Percentiles rank a stretch among this genome's conserved stretches.
Conservation (phyloP, 768 basidiomycete genomes). For the Psilocybe tampanensis region DNA sequence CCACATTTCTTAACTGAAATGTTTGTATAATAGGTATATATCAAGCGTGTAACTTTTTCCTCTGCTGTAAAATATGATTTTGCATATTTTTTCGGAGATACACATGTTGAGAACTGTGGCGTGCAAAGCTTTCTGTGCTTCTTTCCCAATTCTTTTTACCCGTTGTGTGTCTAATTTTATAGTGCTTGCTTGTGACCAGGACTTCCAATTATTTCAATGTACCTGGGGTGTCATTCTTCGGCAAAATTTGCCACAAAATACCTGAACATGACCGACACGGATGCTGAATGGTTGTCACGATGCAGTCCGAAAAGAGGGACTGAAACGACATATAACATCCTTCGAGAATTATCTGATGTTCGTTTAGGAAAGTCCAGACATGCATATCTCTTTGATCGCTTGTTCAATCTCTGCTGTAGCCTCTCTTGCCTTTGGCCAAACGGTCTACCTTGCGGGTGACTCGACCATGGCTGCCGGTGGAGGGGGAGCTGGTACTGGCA, state of each 20-base stretch:
- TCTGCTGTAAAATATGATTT: too few relatives aligned
- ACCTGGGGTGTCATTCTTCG: slow-evolving; percentile 6
- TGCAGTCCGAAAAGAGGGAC: too few relatives aligned
- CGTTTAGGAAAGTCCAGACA: background rate
- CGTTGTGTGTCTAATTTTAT: background rate
- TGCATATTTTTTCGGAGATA: too few relatives aligned
- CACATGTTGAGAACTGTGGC: too few relatives aligned
- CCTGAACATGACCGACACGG: background rate
- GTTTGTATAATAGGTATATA: too few relatives aligned
- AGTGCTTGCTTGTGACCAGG: background rate
- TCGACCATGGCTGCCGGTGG: slow-evolving; percentile 27
- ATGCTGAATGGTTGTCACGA: background rate
- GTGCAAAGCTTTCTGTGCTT: too few relatives aligned
- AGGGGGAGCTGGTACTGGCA: slow-evolving; percentile 37
- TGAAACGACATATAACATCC: too few relatives aligned
- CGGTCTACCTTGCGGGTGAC: background rate
- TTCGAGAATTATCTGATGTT: background rate
- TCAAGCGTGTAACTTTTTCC: too few relatives aligned
- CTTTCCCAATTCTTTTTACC: background rate
- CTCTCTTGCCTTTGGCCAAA: slow-evolving; percentile 2
- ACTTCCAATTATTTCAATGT: background rate
- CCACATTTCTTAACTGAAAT: background rate
- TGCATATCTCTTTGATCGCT: background rate
- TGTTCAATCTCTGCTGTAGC: background rate
- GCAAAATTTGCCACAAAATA: background rate